Evolutionary conservation across 345 rosid genomes (phyloP), one percentile per base, ranked within the genome.

Genomic region (Garcia nutans): DNA sequence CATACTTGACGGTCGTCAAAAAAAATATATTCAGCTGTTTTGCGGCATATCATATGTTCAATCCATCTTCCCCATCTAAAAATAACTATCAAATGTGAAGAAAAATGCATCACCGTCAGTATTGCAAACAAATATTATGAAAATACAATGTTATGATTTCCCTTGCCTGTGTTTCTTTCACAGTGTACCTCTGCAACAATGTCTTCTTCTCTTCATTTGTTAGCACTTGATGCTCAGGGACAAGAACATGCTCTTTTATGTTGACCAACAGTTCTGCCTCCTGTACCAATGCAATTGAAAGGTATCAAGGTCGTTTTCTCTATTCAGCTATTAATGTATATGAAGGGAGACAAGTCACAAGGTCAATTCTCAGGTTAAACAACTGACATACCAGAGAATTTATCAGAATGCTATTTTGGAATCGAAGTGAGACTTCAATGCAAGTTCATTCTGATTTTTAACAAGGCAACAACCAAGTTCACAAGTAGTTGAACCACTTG

Each of bases 201-300:
- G 97, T 89, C 81, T 90, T 90, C 89, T 92, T 90, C 86, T 92
- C 97, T 77, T 88, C 92, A 63, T 70, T 71, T 28, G 89, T 76
- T 57, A 90, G 95, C 75, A 90, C 87, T 68, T 89, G 94, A 84
- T 92, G 97, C 82, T 88, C 92, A 28, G 94, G 92, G 57, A 92
- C 94, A 74, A 92, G 90, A 76, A 89, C 87, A 79, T 90, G 94
- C 19, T 90, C 91, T 78, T 92, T 92, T 56, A 90, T 86, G 77
- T 92, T 92, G 76, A 90, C 87, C 50, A 89, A 76, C 77, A 92
- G 86, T 78, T 92, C 97, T 3, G 93, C 81, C 81, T 90, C 95
- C 93, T 92, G 82, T 58, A 83, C 6, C 49, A 78, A 22, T 52
- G 55, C 44, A 73, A 59, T 20, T 19, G 31, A 74, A 77, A 65